These are phyloP conservation scores for Penicillium sumatraense DNA, from an alignment of 2,329 filamentous ascomycete genomes.

Conservation along the genomic window DNA sequence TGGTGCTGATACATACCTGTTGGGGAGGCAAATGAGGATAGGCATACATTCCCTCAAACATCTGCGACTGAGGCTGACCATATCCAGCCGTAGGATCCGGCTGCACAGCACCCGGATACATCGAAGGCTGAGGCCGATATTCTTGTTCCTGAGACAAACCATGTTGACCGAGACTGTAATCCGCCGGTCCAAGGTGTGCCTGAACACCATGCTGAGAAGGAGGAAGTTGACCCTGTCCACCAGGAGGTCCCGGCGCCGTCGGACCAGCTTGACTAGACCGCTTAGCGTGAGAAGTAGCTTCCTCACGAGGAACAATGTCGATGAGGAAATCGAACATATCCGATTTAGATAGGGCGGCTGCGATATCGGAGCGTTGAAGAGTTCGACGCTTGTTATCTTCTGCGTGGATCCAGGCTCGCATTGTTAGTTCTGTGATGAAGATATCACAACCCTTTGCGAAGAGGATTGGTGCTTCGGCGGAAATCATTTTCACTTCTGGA, in stretches of 20 bases:
- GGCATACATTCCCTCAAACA: constrained; percentile 87
- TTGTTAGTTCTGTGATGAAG: constrained; percentile 97
- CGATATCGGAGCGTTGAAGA: constrained; percentile 93
- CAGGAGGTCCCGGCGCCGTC: constrained; percentile 55
- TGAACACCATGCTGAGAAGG: constrained; percentile 53
- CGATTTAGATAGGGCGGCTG: constrained; percentile 91
- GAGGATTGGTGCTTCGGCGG: constrained; percentile 93
- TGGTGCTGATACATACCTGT: constrained; percentile 64
- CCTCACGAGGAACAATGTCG: constrained; percentile 95
- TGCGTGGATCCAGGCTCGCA: constrained; percentile 99
- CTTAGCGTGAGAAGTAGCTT: constrained; percentile 85
- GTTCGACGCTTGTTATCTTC: constrained; percentile 98
- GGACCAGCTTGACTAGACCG: constrained; percentile 59
- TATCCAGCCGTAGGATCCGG: constrained; percentile 73
- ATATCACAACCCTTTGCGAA: constrained; percentile 99
- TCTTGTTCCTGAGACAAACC: constrained; percentile 71
- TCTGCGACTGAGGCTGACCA: constrained; percentile 72
- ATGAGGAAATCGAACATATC: constrained; percentile 99
- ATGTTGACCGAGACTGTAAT: constrained; percentile 67
- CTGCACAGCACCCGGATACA: constrained; percentile 82
- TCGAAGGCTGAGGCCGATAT: constrained; percentile 76
- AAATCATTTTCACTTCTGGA: constrained; percentile 99
- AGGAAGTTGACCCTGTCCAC: constrained; percentile 49
- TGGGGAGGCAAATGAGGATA: constrained; percentile 82
- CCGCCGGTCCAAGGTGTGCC: constrained; percentile 61